Conservation (phyloP, 352 stramenopile species). For the Globisporangium barbulae region DNA sequence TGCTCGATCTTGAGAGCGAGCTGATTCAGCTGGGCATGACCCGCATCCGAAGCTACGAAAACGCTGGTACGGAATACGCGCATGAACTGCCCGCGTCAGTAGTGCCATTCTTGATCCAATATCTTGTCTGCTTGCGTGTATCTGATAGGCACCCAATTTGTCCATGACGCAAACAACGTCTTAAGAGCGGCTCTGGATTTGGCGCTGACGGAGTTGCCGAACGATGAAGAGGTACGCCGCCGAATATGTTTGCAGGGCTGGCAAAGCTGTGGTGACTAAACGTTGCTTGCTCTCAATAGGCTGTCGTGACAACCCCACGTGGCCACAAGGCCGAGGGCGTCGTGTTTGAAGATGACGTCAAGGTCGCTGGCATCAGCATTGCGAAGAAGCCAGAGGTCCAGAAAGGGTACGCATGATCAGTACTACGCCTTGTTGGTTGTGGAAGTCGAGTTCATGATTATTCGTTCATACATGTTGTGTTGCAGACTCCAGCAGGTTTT, state of each 20-base stretch:
- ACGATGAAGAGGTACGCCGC: slow-evolving; percentile 63
- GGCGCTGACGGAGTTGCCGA: slow-evolving; percentile 75
- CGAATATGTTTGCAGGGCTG: neutral
- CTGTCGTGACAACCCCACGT: slow-evolving; percentile 69
- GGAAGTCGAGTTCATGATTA: neutral
- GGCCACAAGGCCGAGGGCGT: slow-evolving; percentile 73
- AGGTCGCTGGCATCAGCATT: slow-evolving; percentile 71
- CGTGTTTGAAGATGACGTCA: slow-evolving; percentile 75
- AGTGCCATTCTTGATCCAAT: neutral
- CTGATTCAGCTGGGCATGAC: slow-evolving; percentile 82
- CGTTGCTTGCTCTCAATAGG: slow-evolving; percentile 23
- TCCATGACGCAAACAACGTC: slow-evolving; percentile 70
- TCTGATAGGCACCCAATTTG: slow-evolving; percentile 48
- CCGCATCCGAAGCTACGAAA: slow-evolving; percentile 72
- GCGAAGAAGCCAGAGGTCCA: slow-evolving; percentile 45
- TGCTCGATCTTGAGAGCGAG: slow-evolving; percentile 82
- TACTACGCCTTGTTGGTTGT: neutral
- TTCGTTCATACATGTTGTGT: neutral
- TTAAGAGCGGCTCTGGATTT: slow-evolving; percentile 65
- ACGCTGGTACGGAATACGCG: slow-evolving; percentile 33
- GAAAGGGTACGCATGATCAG: slow-evolving; percentile 27
- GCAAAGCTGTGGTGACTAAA: neutral
- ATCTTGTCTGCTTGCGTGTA: neutral
- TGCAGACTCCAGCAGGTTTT: slow-evolving; percentile 52
- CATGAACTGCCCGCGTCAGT: neutral